These are phyloP conservation scores for Salix suchowensis DNA, from an alignment of 345 rosid species.

Conservation along the genomic window DNA sequence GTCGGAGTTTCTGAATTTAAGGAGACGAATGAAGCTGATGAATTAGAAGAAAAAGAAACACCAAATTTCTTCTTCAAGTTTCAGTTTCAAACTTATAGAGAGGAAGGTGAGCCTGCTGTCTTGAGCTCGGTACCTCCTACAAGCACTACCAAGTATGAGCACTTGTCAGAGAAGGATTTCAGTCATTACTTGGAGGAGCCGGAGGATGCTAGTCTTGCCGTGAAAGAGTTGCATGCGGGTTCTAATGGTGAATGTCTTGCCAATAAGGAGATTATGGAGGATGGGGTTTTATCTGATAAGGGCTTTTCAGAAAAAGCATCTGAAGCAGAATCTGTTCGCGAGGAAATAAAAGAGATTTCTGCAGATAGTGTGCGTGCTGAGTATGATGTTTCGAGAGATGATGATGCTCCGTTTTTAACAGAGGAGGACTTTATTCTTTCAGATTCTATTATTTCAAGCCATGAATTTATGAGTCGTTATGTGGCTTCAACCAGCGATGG, in stretches of 20 bases:
- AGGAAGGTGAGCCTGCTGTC: constrained; percentile 10
- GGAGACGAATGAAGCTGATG: constrained; percentile 17
- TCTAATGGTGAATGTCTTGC: constrained; percentile 8
- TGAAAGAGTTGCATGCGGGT: constrained; percentile 32
- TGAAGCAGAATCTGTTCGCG: constrained; percentile 13
- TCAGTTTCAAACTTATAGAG: constrained; percentile 49
- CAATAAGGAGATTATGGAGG: neutral
- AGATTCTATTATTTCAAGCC: constrained; percentile 52
- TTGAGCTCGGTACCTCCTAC: constrained; percentile 21
- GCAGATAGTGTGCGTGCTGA: neutral
- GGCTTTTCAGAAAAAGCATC: constrained; percentile 3
- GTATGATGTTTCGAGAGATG: constrained; percentile 10
- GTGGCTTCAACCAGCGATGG: constrained; percentile 42
- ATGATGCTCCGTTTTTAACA: constrained; percentile 32
- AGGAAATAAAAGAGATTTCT: constrained; percentile 19
- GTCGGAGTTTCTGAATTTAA: constrained; percentile 6
- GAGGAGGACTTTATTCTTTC: constrained; percentile 40
- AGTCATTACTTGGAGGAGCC: constrained; percentile 40
- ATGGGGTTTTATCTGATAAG: neutral
- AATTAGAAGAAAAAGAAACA: constrained; percentile 22
- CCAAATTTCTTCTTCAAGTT: constrained; percentile 59
- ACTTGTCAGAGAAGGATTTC: constrained; percentile 27
- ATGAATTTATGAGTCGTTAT: constrained; percentile 37
- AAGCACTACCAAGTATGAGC: constrained; percentile 38
- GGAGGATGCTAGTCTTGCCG: constrained; percentile 35